These are phyloP conservation scores for Avena sativa DNA, from an alignment of 176 grass and related monocot species.

Conservation along the genomic window DNA sequence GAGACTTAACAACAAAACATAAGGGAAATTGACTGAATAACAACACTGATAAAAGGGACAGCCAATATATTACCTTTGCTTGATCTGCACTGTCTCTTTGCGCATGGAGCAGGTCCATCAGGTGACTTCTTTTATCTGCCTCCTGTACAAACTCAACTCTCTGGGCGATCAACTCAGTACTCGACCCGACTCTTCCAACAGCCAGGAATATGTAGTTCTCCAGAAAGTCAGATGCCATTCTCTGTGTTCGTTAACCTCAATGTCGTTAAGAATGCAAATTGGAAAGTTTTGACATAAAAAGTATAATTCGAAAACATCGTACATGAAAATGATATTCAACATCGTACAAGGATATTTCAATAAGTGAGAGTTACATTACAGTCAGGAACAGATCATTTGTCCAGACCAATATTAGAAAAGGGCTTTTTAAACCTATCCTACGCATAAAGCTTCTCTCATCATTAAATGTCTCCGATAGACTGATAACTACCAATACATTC, in stretches of 20 bases:
- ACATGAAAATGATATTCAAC: slow-evolving; percentile 22
- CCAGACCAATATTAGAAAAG: neutral
- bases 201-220: slow-evolving; percentile 94
- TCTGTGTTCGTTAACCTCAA: slow-evolving; percentile 57
- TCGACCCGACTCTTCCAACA: slow-evolving; percentile 98
- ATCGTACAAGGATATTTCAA: neutral
- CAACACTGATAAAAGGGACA: neutral
- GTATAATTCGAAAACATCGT: slow-evolving; percentile 1
- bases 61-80: slow-evolving; percentile 61
- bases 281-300: neutral
- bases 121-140: slow-evolving; percentile 93
- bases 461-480: neutral
- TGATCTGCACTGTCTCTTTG: slow-evolving; percentile 72
- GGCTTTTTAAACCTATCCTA: neutral
- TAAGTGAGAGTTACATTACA: neutral
- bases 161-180: slow-evolving; percentile 92
- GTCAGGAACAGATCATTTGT: neutral
- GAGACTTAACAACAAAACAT: slow-evolving; percentile 5
- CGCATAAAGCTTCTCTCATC: neutral
- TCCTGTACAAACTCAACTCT: slow-evolving; percentile 96
- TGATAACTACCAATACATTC: slow-evolving; percentile 21
- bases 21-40: neutral
- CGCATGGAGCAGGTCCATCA: slow-evolving; percentile 98
- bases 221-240: slow-evolving; percentile 94
- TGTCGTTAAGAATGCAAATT: slow-evolving; percentile 16